Percentiles rank a stretch among this genome's conserved stretches.
Conservation (phyloP, 2,329 filamentous ascomycete species). For the Paracoccidioides brasiliensis region DNA sequence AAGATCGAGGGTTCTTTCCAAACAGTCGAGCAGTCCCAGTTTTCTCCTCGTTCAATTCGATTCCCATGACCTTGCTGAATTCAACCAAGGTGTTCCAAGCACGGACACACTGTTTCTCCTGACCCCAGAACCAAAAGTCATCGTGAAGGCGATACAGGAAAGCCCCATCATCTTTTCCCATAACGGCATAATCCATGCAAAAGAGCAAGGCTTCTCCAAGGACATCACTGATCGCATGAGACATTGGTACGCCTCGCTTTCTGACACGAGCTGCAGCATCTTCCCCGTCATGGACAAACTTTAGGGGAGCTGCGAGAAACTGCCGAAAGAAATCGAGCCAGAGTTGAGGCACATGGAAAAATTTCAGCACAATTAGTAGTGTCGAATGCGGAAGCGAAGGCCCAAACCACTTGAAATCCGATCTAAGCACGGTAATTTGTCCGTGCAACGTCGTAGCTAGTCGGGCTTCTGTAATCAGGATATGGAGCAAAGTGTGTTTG, state of each 20-base stretch:
- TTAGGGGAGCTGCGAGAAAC: conserved; percentile 47
- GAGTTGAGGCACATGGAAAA: conserved; percentile 43
- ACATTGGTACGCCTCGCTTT: conserved; percentile 46
- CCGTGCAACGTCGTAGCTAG: conserved; percentile 37
- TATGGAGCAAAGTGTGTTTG: conserved; percentile 45
- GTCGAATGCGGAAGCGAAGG: conserved; percentile 47
- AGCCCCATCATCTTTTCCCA: conserved; percentile 41
- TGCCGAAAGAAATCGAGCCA: conserved; percentile 48
- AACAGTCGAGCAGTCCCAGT: conserved; percentile 39
- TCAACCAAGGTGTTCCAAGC: conserved; percentile 47
- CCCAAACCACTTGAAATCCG: conserved; percentile 47
- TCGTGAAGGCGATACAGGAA: conserved; percentile 51
- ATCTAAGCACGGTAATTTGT: conserved; percentile 42
- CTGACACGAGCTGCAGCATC: conserved; percentile 33
- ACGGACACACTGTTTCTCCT: conserved; percentile 39
- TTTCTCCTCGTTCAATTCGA: conserved; percentile 46
- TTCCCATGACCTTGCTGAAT: conserved; percentile 44
- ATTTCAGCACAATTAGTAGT: conserved; percentile 43
- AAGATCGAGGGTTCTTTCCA: conserved; percentile 9
- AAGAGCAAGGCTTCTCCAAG: conserved; percentile 51
- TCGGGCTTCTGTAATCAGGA: conserved; percentile 43
- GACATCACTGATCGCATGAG: conserved; percentile 45
- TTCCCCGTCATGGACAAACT: conserved; percentile 42
- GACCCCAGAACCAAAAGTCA: conserved; percentile 55
- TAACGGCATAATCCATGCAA: conserved; percentile 52